Conservation (phyloP, 2,329 filamentous ascomycete species). For the Colletotrichum filicis region DNA sequence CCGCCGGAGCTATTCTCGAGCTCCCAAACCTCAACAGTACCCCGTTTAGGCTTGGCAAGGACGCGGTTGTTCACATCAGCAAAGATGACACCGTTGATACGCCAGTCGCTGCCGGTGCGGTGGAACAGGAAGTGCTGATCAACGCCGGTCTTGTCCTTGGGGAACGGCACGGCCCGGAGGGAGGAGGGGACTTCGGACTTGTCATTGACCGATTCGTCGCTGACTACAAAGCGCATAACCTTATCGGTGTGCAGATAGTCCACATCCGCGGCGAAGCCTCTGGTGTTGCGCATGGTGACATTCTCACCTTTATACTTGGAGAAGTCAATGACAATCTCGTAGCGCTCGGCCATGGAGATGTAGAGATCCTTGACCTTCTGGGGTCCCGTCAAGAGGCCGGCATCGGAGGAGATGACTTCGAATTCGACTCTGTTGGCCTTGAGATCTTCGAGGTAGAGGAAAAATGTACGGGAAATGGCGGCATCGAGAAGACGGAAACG, state of each 20-base stretch:
- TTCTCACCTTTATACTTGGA: conserved; percentile 58
- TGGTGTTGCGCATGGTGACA: conserved; percentile 57
- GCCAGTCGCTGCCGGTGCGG: conserved; percentile 44
- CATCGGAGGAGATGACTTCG: conserved; percentile 59
- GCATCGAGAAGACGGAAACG: conserved; percentile 61
- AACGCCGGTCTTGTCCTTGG: conserved; percentile 25
- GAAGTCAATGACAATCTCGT: conserved; percentile 62
- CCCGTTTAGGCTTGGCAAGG: conserved; percentile 52
- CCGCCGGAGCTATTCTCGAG: conserved; percentile 53
- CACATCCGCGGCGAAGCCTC: conserved; percentile 48
- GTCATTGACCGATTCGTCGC: conserved; percentile 44
- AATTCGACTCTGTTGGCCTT: conserved; percentile 49
- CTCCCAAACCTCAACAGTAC: conserved; percentile 54
- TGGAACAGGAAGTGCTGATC: conserved; percentile 36
- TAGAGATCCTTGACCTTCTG: conserved; percentile 51
- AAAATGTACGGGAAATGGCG: conserved; percentile 52
- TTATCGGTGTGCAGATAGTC: conserved; percentile 59
- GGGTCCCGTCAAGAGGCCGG: conserved; percentile 56
- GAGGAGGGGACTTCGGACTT: conserved; percentile 36
- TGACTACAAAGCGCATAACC: conserved; percentile 56
- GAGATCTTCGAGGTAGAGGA: conserved; percentile 50
- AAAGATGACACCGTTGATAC: conserved; percentile 56
- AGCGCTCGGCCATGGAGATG: conserved; percentile 64
- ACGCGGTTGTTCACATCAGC: conserved; percentile 53
- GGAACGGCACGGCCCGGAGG: conserved; percentile 36